Conservation (phyloP, 2,329 filamentous ascomycete species). For the Fusarium chaquense region DNA sequence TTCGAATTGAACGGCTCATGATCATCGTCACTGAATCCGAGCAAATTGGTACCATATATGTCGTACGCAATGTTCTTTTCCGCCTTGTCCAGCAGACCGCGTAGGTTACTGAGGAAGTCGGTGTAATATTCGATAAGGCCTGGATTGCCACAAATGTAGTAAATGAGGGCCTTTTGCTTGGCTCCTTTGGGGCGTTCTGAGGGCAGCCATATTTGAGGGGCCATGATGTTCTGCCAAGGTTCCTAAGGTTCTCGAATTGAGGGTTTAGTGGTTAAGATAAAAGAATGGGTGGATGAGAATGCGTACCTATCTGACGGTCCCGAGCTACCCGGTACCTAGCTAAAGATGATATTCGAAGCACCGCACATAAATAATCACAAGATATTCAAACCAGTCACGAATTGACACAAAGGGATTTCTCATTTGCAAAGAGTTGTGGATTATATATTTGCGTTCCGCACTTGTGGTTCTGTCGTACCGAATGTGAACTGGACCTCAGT, state of each 20-base stretch:
- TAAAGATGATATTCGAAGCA: not conserved
- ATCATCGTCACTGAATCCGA: conserved; percentile 68
- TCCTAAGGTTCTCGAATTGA: not conserved
- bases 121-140: conserved; percentile 80
- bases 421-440: not conserved
- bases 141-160: conserved; percentile 82
- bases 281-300: not conserved
- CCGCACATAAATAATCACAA: not conserved
- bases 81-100: conserved; percentile 62
- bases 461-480: not conserved
- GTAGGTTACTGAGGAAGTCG: conserved; percentile 72
- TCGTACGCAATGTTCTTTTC: conserved; percentile 60
- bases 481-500: not conserved
- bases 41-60: conserved; percentile 68
- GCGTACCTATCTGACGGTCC: not conserved
- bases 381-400: not conserved
- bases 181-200: conserved; percentile 41
- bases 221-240: conserved; percentile 28
- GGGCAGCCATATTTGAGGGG: conserved; percentile 48
- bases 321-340: conserved; percentile 20
- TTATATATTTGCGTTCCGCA: not conserved
- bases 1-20: conserved; percentile 59
- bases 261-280: not conserved
- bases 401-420: not conserved
- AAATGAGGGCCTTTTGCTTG: conserved; percentile 65